Percentiles rank a stretch among this genome's conserved stretches.
phyloP scores from a whole-genome alignment of 2,329 filamentous ascomycete species.

The Ceratocystis cubensis region DNA sequence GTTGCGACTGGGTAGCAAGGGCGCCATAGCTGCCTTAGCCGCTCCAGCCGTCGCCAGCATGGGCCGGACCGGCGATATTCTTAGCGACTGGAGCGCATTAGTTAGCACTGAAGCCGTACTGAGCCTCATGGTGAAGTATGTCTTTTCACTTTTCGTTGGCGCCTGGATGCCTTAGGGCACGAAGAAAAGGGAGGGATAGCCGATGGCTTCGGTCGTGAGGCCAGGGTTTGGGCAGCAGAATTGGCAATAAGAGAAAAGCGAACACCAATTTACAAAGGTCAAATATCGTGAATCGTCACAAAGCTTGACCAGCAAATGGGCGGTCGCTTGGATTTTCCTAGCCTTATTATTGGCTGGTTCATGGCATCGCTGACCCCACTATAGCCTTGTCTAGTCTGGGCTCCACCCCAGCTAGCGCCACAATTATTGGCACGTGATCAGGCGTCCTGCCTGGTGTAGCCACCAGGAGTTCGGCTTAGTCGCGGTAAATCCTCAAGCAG shows the following conservation, averaged over 20 bases:
- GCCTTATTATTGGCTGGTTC: background rate
- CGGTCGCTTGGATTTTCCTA: constrained; percentile 10
- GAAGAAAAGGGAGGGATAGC: background rate
- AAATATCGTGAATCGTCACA: background rate
- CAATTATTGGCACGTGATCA: constrained; percentile 14
- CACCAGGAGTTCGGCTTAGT: background rate
- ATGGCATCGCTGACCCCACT: background rate
- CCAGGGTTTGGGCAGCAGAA: background rate
- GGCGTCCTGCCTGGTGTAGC: constrained; percentile 12
- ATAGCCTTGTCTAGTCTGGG: constrained; percentile 6
- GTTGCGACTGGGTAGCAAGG: constrained; percentile 31
- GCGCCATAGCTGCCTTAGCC: constrained; percentile 25
- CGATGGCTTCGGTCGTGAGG: background rate
- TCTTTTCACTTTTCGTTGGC: background rate
- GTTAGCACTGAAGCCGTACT: constrained; percentile 35
- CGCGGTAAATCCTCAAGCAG: background rate
- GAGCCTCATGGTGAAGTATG: constrained; percentile 35
- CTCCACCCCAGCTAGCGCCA: background rate
- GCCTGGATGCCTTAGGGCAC: background rate
- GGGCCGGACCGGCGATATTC: constrained; percentile 31
- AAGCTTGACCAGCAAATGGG: background rate
- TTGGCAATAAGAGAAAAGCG: background rate
- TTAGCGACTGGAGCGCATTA: constrained; percentile 40
- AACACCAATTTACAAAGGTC: background rate
- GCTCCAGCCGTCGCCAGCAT: constrained; percentile 27